Evolutionary conservation across 495 filamentous ascomycete species (phyloP).

Genomic region (Thozetella sp.): DNA sequence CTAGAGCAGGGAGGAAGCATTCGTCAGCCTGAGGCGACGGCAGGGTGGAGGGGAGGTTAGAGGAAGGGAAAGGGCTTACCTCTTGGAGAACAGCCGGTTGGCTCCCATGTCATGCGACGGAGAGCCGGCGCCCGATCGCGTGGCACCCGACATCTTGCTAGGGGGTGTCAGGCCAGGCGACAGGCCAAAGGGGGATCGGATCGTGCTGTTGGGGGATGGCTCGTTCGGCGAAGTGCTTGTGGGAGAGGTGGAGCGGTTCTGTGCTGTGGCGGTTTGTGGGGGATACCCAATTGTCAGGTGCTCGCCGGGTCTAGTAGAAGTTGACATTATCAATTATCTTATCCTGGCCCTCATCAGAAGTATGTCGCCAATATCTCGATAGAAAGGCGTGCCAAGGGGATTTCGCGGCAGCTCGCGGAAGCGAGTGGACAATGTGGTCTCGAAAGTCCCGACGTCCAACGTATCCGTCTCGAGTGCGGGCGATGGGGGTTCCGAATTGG

Average conservation of each 20-base stretch:
- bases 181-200: constrained; percentile 76
- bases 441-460: too few relatives aligned
- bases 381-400: background rate
- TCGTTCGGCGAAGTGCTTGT: constrained; percentile 90
- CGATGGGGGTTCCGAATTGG: background rate
- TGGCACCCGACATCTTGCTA: constrained; percentile 69
- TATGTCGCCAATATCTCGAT: constrained; percentile 5
- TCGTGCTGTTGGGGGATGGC: constrained; percentile 63
- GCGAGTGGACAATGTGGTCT: background rate
- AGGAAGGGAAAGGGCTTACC: constrained; percentile 57
- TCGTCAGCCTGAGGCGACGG: constrained; percentile 7
- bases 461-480: too few relatives aligned
- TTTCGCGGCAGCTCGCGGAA: background rate
- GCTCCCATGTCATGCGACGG: constrained; percentile 87
- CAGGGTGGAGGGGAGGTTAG: constrained; percentile 1
- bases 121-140: constrained; percentile 91
- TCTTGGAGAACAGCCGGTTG: constrained; percentile 81
- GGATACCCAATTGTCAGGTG: constrained; percentile 72
- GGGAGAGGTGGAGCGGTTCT: constrained; percentile 81
- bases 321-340: constrained; percentile 90
- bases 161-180: constrained; percentile 63
- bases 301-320: constrained; percentile 72
- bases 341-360: constrained; percentile 46
- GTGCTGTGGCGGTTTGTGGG: constrained; percentile 57
- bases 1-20: constrained; percentile 40